These are phyloP conservation scores for Leptomonas seymouri DNA, from an alignment of 208 protist genomes.

Conservation along the genomic window DNA sequence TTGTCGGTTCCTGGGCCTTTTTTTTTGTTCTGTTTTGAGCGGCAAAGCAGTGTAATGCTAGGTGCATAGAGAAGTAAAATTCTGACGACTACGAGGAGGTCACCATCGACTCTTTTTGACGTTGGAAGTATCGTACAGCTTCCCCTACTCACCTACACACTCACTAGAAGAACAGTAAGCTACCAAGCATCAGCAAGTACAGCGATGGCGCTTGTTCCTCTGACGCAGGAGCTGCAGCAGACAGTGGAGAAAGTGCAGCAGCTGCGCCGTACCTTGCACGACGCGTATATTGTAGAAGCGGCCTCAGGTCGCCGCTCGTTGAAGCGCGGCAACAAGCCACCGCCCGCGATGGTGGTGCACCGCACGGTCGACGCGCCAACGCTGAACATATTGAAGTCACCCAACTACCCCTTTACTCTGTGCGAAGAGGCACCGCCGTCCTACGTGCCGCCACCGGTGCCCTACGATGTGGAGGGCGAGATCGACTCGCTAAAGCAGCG, in stretches of 20 bases:
- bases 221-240: constrained; percentile 39
- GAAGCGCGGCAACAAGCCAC: constrained; percentile 6
- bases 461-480: constrained; percentile 72
- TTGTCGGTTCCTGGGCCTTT: too few species aligned
- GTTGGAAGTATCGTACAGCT: too few species aligned
- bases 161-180: too few species aligned
- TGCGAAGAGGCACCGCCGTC: constrained; percentile 82
- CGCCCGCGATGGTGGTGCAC: constrained; percentile 30
- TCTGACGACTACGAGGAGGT: too few species aligned
- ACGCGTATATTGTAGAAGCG: constrained; percentile 48
- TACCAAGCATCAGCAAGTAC: constrained; percentile 5
- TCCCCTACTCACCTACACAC: too few species aligned
- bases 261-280: constrained; percentile 48
- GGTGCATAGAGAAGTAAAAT: too few species aligned
- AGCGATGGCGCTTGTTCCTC: constrained; percentile 41
- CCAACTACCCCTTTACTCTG: constrained; percentile 81
- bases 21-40: too few species aligned
- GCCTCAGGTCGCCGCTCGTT: background rate
- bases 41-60: too few species aligned
- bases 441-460: constrained; percentile 76
- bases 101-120: background rate
- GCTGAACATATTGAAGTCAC: constrained; percentile 62
- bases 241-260: constrained; percentile 46
- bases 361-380: constrained; percentile 76
- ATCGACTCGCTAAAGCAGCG: constrained; percentile 51